Conservation (phyloP, 2,329 filamentous ascomycete genomes). For the Ophiostoma angusticollis region DNA sequence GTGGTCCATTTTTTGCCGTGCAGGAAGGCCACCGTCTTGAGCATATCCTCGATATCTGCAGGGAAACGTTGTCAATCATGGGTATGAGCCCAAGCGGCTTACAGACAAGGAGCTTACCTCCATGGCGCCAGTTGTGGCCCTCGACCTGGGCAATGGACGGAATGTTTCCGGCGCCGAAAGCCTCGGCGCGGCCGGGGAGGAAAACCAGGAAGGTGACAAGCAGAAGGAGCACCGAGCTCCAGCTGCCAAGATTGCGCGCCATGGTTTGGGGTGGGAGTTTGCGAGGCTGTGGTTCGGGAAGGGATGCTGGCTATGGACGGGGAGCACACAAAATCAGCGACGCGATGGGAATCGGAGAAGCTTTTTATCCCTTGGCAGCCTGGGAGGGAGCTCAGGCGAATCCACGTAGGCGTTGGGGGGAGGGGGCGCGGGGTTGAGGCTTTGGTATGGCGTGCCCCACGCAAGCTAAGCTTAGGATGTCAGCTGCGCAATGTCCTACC, state of each 20-base stretch:
- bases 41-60: conserved; percentile 65
- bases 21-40: conserved; percentile 64
- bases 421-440: too few species aligned
- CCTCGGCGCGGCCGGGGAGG: conserved; percentile 41
- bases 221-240: conserved; percentile 39
- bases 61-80: background rate
- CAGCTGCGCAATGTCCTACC: too few species aligned
- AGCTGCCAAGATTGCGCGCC: conserved; percentile 33
- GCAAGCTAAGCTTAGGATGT: too few species aligned
- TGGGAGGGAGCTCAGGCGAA: too few species aligned
- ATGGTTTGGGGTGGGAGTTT: conserved; percentile 24
- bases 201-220: conserved; percentile 41
- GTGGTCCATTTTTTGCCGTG: conserved; percentile 76
- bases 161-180: conserved; percentile 60
- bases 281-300: too few species aligned
- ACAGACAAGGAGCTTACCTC: conserved; percentile 30
- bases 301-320: too few species aligned
- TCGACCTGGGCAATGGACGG: conserved; percentile 53
- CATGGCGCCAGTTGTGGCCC: conserved; percentile 58
- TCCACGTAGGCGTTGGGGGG: too few species aligned
- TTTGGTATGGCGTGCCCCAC: too few species aligned
- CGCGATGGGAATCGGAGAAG: too few species aligned
- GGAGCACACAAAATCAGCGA: too few species aligned
- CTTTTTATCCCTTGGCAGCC: too few species aligned
- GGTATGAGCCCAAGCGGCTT: too few species aligned